A percentile compares a stretch with the other conserved stretches of the same genome.
Conservation (phyloP, 1,284 basidiomycete genomes). For the Irpex sp. region DNA sequence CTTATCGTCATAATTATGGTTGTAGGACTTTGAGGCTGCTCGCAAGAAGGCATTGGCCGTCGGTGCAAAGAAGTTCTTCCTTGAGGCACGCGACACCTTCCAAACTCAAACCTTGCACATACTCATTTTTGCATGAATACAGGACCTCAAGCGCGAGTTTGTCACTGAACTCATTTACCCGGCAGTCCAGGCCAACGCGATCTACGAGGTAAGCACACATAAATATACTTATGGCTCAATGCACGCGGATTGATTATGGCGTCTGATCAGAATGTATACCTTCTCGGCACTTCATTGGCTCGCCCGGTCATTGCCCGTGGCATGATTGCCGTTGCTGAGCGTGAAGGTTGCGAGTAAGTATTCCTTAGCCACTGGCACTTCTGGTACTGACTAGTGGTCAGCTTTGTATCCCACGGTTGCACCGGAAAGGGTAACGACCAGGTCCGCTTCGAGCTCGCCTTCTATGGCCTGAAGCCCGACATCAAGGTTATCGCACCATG, state of each 20-base stretch:
- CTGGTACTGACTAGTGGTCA: conserved; percentile 23
- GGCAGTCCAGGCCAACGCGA: conserved; percentile 96
- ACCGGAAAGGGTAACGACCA: conserved; percentile 99
- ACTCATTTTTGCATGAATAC: conserved; percentile 1
- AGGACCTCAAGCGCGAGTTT: conserved; percentile 96
- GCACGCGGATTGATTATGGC: neutral
- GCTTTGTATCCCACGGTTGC: conserved; percentile 96
- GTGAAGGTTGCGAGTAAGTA: conserved; percentile 87
- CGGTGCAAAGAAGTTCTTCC: conserved; percentile 93
- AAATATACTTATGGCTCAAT: neutral
- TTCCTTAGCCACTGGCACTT: neutral
- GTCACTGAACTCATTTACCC: conserved; percentile 97
- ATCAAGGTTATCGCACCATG: conserved; percentile 99
- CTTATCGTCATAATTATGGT: neutral
- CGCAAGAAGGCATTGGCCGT: conserved; percentile 87
- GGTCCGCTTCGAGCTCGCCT: conserved; percentile 98
- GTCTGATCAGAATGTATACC: conserved; percentile 78
- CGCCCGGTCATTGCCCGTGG: conserved; percentile 98
- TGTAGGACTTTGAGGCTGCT: conserved; percentile 90
- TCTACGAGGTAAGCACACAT: conserved; percentile 80
- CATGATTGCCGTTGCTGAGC: conserved; percentile 93
- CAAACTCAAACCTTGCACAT: neutral
- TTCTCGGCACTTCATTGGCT: conserved; percentile 95
- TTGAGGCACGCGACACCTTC: conserved; percentile 53
- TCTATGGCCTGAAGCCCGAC: conserved; percentile 96